Percentiles rank a stretch among this genome's conserved stretches.
Evolutionary conservation across 208 protist species (phyloP).

Genomic region (Wallacemonas collosoma): DNA sequence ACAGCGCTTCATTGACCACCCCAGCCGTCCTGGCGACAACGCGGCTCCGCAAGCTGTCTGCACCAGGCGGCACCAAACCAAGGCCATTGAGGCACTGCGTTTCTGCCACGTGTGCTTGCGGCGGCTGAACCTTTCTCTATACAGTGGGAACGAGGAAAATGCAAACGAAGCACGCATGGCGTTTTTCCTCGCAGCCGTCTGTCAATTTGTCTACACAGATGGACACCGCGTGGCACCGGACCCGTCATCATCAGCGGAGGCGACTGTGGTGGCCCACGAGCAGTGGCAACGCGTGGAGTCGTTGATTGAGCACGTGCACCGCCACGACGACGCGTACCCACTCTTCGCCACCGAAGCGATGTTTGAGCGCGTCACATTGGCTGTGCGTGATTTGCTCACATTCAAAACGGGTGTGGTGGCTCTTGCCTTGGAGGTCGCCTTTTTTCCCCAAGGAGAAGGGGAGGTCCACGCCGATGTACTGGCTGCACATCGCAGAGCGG

Average conservation of each 20-base stretch:
- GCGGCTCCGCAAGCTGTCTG: neutral
- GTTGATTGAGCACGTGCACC: neutral
- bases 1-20: neutral
- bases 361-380: neutral
- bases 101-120: neutral
- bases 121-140: neutral
- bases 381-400: neutral
- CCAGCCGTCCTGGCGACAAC: neutral
- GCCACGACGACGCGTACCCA: neutral
- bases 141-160: neutral
- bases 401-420: neutral
- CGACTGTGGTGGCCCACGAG: neutral
- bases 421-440: neutral
- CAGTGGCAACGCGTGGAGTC: neutral
- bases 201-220: neutral
- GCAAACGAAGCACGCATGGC: neutral
- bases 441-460: neutral
- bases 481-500: neutral
- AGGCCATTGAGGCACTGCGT: neutral
- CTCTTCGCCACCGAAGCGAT: neutral
- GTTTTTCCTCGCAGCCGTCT: neutral
- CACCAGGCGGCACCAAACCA: neutral
- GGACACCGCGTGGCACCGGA: neutral
- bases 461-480: neutral
- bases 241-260: neutral